Conservation (phyloP, 2,329 filamentous ascomycete genomes). For the Trichoderma sp. region DNA sequence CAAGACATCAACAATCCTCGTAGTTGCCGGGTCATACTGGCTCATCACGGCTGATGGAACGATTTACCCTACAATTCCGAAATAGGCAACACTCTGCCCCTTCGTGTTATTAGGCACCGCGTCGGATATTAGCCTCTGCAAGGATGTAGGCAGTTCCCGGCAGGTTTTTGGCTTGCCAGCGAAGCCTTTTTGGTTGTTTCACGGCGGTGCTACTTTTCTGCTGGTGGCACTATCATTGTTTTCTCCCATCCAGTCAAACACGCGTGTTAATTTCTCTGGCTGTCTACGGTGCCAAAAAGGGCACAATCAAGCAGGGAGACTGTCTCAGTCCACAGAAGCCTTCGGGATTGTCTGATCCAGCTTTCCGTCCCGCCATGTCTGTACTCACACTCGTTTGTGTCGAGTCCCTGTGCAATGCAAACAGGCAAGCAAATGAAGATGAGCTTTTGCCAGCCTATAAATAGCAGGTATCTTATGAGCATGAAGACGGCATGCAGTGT, state of each 20-base stretch:
- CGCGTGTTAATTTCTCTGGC: neutral
- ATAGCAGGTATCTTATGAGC: neutral
- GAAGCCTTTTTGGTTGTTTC: conserved; percentile 6
- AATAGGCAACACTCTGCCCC: neutral
- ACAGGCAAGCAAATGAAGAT: conserved; percentile 14
- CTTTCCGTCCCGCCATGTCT: neutral
- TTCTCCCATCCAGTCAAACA: neutral
- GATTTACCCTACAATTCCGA: neutral
- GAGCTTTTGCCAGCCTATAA: neutral
- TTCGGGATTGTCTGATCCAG: neutral
- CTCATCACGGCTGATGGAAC: neutral
- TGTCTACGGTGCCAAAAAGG: neutral
- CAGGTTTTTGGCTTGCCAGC: neutral
- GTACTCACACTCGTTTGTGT: neutral
- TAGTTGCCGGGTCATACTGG: neutral
- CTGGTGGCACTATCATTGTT: neutral
- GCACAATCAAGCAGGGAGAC: neutral
- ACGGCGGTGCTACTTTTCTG: neutral
- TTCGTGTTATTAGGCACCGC: neutral
- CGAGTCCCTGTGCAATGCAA: neutral
- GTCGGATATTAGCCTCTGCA: conserved; percentile 9
- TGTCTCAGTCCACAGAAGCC: neutral
- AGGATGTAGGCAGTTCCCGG: conserved; percentile 5
- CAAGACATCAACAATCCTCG: neutral
- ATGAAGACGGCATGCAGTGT: neutral